Conservation (phyloP, 169 alveolate species). For the Theileria equi region DNA sequence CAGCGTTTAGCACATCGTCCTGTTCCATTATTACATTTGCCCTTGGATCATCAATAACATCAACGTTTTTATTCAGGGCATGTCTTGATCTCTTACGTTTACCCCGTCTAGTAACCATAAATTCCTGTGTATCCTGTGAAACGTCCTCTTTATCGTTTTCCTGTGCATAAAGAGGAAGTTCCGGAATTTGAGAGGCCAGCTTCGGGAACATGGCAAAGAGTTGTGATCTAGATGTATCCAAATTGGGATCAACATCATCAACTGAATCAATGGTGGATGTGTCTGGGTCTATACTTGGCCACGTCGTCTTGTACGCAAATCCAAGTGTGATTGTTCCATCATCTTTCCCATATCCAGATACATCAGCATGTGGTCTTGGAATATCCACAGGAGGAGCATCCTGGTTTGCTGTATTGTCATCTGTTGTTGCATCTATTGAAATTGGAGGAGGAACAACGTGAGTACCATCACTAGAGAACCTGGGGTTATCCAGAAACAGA, state of each 20-base stretch:
- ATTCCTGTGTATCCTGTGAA: too few relatives aligned
- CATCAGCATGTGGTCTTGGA: neutral
- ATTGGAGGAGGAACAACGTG: too few relatives aligned
- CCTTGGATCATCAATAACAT: too few relatives aligned
- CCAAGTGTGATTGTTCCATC: constrained; percentile 42
- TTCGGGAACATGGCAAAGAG: constrained; percentile 16
- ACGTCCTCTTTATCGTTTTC: too few relatives aligned
- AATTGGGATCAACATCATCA: neutral
- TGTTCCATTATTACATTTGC: too few relatives aligned
- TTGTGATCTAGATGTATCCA: neutral
- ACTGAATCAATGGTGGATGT: constrained; percentile 31
- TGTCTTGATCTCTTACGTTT: too few relatives aligned
- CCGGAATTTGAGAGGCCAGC: constrained; percentile 29
- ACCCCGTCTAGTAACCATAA: too few relatives aligned
- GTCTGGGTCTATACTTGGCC: constrained; percentile 19
- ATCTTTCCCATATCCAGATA: neutral
- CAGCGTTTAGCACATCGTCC: neutral
- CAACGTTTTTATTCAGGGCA: too few relatives aligned
- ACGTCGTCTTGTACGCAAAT: constrained; percentile 37
- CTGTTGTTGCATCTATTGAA: constrained; percentile 13
- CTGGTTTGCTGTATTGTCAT: constrained; percentile 14
- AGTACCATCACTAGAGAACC: neutral
- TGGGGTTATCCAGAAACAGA: constrained; percentile 24
- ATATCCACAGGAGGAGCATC: neutral
- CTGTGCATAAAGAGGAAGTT: too few relatives aligned